These are phyloP conservation scores for Oryza rufipogon DNA, from an alignment of 176 grass and related monocot species.

Conservation along the genomic window DNA sequence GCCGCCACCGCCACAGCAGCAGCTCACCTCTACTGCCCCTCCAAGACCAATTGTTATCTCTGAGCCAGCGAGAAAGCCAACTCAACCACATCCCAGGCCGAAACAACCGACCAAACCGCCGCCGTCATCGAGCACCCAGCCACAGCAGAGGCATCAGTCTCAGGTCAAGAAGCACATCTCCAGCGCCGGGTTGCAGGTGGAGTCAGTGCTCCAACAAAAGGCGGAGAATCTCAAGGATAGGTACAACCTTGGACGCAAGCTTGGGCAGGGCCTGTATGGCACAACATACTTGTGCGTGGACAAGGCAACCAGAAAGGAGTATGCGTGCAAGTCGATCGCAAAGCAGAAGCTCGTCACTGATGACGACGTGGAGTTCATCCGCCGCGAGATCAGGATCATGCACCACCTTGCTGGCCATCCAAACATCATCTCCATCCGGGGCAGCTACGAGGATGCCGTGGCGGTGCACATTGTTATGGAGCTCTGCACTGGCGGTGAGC, in stretches of 20 bases:
- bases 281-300: constrained; percentile 60
- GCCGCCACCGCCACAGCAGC: neutral
- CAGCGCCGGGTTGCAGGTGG: constrained; percentile 47
- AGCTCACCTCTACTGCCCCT: too few relatives aligned
- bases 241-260: constrained; percentile 50
- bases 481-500: constrained; percentile 55
- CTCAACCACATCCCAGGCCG: too few relatives aligned
- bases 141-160: constrained; percentile 34
- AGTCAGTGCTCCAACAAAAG: constrained; percentile 48
- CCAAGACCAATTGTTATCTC: too few relatives aligned
- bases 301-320: constrained; percentile 50
- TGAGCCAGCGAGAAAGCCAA: too few relatives aligned
- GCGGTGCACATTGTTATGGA: constrained; percentile 60
- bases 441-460: constrained; percentile 46
- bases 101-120: neutral
- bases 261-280: constrained; percentile 55
- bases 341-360: constrained; percentile 67
- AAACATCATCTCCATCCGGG: constrained; percentile 47
- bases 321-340: constrained; percentile 71
- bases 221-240: constrained; percentile 56
- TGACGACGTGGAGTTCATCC: constrained; percentile 59
- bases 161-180: constrained; percentile 43
- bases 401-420: constrained; percentile 61
- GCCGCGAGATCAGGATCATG: constrained; percentile 63
- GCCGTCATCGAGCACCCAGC: neutral